A percentile compares a stretch with the other conserved stretches of the same genome.
Conservation (phyloP, 2,329 filamentous ascomycete genomes). For the Fusarium algeriense region DNA sequence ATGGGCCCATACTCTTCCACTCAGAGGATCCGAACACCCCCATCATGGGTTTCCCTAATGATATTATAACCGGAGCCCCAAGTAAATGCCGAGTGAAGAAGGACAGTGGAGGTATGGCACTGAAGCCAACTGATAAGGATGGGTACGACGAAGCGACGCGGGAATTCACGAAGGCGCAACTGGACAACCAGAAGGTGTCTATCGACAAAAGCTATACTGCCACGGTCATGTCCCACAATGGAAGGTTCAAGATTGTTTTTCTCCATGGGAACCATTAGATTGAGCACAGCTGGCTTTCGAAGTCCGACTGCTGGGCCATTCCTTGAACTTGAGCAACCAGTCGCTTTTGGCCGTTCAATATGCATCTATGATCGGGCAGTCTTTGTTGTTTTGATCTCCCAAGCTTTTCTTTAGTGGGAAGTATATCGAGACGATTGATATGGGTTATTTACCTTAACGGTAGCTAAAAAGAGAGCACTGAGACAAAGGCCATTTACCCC, state of each 20-base stretch:
- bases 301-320: neutral
- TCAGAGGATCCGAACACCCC: conserved; percentile 26
- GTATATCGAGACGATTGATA: neutral
- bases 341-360: too few relatives aligned
- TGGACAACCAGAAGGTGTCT: conserved; percentile 22
- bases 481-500: neutral
- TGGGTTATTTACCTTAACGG: neutral
- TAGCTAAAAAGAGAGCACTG: conserved; percentile 21
- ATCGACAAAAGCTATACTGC: conserved; percentile 28
- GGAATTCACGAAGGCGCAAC: conserved; percentile 12
- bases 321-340: neutral
- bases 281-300: neutral
- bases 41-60: conserved; percentile 19
- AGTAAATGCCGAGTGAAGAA: conserved; percentile 20
- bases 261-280: conserved; percentile 26
- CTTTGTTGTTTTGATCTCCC: neutral
- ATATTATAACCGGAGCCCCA: conserved; percentile 29
- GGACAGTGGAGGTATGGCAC: conserved; percentile 15
- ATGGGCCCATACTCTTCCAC: conserved; percentile 27
- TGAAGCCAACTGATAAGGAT: conserved; percentile 39
- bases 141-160: conserved; percentile 31
- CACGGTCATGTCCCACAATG: conserved; percentile 35
- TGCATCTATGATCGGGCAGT: neutral
- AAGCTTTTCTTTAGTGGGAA: neutral
- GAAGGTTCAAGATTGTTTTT: conserved; percentile 28